Evolutionary conservation across 2,329 filamentous ascomycete species (phyloP), one percentile per base, ranked within the genome.

Genomic region (Alternaria angustiovoidea): DNA sequence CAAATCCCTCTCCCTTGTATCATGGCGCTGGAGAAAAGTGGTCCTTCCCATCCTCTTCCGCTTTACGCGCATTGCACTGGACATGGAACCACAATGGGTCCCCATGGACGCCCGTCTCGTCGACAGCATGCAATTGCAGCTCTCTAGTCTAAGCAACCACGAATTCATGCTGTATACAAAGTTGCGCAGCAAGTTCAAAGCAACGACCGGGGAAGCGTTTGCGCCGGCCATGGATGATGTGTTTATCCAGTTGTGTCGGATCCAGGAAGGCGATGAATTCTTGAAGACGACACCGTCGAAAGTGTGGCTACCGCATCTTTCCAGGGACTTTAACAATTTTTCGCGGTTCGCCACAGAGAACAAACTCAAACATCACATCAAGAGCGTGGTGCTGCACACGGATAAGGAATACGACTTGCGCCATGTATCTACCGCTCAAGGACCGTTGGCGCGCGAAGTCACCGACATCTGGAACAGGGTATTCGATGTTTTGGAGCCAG

Each of bases 361-460:
- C 16, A 59, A 65, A 1, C 57, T 78, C 16, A 73, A 72, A 34
- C 63, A 68, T 28, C 71, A 82, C 54, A 78, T 88, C 26, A 75
- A 75, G 32, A 86, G 81, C 52, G 71, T 87, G 4, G 81, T 85
- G 12, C 74, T 85, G 8, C 74, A 79, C 51, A 80, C 79, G 7
- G 71, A 77, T 55, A 78, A 79, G 49, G 77, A 76, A 53, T 79
- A 79, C 51, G 81, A 66, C 54, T 54, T 72, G 48, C 69, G 67
- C 12, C 69, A 74, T 55, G 64, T 73, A 1, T 49, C 68, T 3
- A 69, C 65, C 2, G 73, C 75, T 5, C 72, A 75, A 43, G 65
- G 62, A 20, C 73, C 77, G 1, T 62, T 81, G 51, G 74, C 82
- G 86, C 68, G 91, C 86, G 89, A 80, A 80, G 56, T 80, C 7